Base-by-base conservation (phyloP, 2,329 filamentous ascomycete genomes). In the Colletotrichum cuscutae region DNA sequence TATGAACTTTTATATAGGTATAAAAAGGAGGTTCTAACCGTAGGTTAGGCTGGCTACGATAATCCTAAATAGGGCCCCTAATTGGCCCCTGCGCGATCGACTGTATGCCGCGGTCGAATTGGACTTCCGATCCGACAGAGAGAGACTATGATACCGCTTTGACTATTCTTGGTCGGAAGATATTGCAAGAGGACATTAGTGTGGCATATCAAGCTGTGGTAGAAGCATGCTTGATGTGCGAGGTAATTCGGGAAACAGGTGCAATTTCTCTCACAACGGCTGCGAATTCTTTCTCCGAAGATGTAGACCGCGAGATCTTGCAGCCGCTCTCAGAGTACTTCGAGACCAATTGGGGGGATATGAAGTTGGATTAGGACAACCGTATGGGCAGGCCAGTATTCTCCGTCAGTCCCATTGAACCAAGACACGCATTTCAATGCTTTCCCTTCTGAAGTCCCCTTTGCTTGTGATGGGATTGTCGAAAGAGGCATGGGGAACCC, bases 371-470 rank as follows among this genome's bases (percentile, higher is more conserved):
- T 46, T 46, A 35, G 32, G 3, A 60, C 13, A 12, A 60, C 15
- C 6, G 1, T 8, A 4, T 59, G 26, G 11, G 0, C 28, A 60
- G 9, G 28, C 13, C 15, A 49, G 26, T 9, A 6, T 22, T 54
- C 30, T n/a, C 15, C 7, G 1, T 61, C 37, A 61, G 12, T 52
- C 24, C 65, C 65, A 68, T 22, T 42, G 19, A 30, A 68, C 65
- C 19, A 68, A 28, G 5, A 68, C 15, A 15, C 65, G n/a, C 57
- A 68, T 68, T 26, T 68, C 65, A 35, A 68, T 68, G 46, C 65
- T 68, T 26, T 68, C 65, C 5, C 65, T 58, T 28, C 28, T 35
- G 8, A 68, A 54, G 28, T 68, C 65, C 5, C n/a, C 49, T 22
- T 22, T 22, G 54, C 13, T 42, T 62, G 30, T 54, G 57, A n/a